These are phyloP conservation scores for Eragrostis curvula DNA, from an alignment of 176 grass and related monocot species.

Conservation along the genomic window DNA sequence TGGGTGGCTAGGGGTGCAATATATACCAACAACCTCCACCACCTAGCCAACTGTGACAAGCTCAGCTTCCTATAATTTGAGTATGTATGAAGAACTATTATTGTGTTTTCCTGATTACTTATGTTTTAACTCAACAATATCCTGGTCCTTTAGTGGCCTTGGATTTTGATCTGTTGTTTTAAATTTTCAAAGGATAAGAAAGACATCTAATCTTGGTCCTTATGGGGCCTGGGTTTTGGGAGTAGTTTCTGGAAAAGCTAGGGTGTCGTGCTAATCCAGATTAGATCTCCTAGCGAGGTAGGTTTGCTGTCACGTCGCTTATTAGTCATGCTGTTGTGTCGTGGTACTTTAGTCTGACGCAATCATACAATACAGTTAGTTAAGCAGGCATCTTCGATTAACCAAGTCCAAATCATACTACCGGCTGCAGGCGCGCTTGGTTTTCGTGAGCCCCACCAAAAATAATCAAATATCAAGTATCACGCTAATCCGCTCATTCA, in stretches of 20 bases:
- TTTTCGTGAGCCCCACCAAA: background rate
- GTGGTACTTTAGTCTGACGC: conserved; percentile 8
- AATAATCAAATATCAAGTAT: background rate
- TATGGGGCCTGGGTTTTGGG: background rate
- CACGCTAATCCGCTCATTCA: background rate
- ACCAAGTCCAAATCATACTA: background rate
- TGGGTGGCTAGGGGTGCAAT: too few relatives aligned
- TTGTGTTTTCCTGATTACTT: too few relatives aligned
- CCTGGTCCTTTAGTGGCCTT: too few relatives aligned
- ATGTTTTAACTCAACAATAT: too few relatives aligned
- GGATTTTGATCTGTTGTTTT: too few relatives aligned
- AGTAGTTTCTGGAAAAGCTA: conserved; percentile 36
- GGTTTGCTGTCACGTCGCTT: background rate
- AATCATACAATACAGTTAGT: conserved; percentile 6
- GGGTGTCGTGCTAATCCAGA: background rate
- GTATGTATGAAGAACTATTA: background rate
- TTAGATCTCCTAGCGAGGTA: background rate
- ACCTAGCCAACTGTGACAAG: too few relatives aligned
- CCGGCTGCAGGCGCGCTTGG: background rate
- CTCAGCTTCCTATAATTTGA: too few relatives aligned
- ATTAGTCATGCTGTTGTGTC: background rate
- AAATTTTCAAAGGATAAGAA: conserved; percentile 13
- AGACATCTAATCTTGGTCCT: conserved; percentile 2
- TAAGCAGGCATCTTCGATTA: background rate
- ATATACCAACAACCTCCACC: too few relatives aligned